Evolutionary conservation across 371 early-diverging fungal genomes (phyloP).

Genomic region (Actinomucor elegans): DNA sequence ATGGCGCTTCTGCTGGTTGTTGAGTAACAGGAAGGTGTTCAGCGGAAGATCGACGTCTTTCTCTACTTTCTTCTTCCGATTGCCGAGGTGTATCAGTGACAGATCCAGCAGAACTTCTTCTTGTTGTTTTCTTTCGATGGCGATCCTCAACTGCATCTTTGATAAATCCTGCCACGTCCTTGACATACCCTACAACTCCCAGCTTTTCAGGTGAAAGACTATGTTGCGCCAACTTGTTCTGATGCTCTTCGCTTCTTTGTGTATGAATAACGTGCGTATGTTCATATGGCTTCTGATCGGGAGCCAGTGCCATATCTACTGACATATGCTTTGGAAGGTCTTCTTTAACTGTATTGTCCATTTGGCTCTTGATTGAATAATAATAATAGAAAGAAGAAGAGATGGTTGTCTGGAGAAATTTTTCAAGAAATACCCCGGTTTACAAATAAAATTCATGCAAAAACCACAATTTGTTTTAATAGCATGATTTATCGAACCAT

Average conservation of each 20-base stretch:
- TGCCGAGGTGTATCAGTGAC: neutral
- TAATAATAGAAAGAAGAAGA: neutral
- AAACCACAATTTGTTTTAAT: too few species aligned
- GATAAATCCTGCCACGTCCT: slow-evolving; percentile 50
- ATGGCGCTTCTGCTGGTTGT: neutral
- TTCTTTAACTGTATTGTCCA: neutral
- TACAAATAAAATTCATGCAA: neutral
- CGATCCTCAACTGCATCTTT: slow-evolving; percentile 39
- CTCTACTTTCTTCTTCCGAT: neutral
- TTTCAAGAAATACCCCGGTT: too few species aligned
- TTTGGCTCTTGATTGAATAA: too few species aligned
- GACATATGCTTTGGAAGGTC: slow-evolving; percentile 34
- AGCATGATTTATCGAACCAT: too few species aligned
- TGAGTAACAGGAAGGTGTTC: neutral
- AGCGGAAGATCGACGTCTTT: slow-evolving; percentile 11
- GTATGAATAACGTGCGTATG: slow-evolving; percentile 24
- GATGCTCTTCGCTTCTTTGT: slow-evolving; percentile 6
- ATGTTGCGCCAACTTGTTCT: slow-evolving; percentile 29
- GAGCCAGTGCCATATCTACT: slow-evolving; percentile 40
- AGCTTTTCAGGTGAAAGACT: slow-evolving; percentile 47
- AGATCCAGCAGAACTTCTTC: slow-evolving; percentile 17
- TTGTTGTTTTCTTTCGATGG: slow-evolving; percentile 12
- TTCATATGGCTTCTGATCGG: slow-evolving; percentile 32
- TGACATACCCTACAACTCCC: slow-evolving; percentile 48
- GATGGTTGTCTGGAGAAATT: too few species aligned